Evolutionary conservation across 805 yeast genomes (phyloP).

Genomic region (Kockiozyma suomiensis): DNA sequence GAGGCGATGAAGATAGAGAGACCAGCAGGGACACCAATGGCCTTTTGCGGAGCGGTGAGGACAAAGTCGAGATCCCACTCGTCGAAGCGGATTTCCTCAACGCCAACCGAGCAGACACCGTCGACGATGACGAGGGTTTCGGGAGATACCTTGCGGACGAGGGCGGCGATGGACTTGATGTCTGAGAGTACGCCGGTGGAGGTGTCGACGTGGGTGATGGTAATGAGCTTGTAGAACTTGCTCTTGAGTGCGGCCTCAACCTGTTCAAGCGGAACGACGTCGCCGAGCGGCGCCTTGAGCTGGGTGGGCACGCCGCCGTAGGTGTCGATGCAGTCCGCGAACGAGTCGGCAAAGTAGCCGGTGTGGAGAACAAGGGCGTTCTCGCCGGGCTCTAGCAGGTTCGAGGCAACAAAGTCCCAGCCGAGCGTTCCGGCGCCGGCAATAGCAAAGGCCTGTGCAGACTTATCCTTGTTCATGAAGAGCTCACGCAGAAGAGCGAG

Average conservation of each 20-base stretch:
- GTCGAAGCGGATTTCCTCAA: constrained; percentile 82
- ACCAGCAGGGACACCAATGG: constrained; percentile 93
- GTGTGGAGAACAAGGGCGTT: constrained; percentile 81
- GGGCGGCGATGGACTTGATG: constrained; percentile 60
- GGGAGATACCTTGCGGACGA: constrained; percentile 70
- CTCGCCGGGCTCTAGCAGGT: constrained; percentile 66
- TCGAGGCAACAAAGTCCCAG: constrained; percentile 87
- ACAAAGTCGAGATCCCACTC: constrained; percentile 88
- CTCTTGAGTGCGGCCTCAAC: constrained; percentile 59
- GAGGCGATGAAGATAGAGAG: constrained; percentile 76
- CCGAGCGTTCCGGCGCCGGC: constrained; percentile 95
- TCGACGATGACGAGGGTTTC: constrained; percentile 84
- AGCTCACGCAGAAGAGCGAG: constrained; percentile 69
- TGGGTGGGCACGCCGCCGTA: constrained; percentile 79
- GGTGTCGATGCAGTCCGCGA: constrained; percentile 71
- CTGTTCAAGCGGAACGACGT: constrained; percentile 57
- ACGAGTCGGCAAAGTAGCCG: constrained; percentile 54
- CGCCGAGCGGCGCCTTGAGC: constrained; percentile 73
- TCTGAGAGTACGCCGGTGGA: constrained; percentile 90
- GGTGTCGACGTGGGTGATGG: constrained; percentile 94
- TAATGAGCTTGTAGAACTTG: constrained; percentile 64
- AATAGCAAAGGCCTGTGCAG: constrained; percentile 78
- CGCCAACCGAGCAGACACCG: constrained; percentile 93
- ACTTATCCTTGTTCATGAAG: constrained; percentile 61
- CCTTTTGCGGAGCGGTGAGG: constrained; percentile 93